Percentiles rank a stretch among this genome's conserved stretches.
Conservation (phyloP, 495 filamentous ascomycete genomes). For the Neurospora sp. region DNA sequence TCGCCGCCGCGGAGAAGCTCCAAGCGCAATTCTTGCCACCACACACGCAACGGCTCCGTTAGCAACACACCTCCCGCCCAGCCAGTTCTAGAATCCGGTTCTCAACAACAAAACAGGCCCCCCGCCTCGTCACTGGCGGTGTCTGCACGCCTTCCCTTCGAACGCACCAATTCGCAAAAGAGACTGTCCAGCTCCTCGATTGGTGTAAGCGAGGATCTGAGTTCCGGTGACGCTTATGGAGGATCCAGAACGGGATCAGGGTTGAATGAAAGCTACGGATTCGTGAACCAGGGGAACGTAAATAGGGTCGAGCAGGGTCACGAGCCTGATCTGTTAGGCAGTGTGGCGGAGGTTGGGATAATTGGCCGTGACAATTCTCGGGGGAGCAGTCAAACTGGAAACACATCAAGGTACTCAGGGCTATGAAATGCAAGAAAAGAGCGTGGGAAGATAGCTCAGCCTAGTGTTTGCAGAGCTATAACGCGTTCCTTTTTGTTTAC, state of each 20-base stretch:
- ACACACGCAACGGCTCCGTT: conserved; percentile 11
- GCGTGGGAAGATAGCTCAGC: neutral
- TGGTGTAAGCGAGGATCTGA: conserved; percentile 36
- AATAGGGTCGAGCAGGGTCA: conserved; percentile 38
- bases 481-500: neutral
- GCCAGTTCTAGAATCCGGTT: neutral
- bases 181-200: conserved; percentile 38
- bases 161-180: conserved; percentile 43
- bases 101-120: neutral
- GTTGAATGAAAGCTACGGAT: conserved; percentile 44
- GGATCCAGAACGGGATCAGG: conserved; percentile 7
- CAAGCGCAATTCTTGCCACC: conserved; percentile 36
- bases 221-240: conserved; percentile 17
- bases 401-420: neutral
- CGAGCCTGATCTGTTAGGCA: conserved; percentile 32
- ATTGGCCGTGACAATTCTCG: conserved; percentile 6
- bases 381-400: neutral
- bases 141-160: conserved; percentile 49
- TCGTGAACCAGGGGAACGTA: conserved; percentile 61
- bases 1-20: conserved; percentile 49
- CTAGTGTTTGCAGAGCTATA: neutral
- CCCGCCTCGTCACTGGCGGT: neutral
- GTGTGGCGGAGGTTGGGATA: conserved; percentile 41
- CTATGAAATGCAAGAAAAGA: neutral
- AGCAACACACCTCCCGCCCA: conserved; percentile 6